Base-by-base conservation (phyloP, 2,329 filamentous ascomycete species). In the Clathrospora elynae region DNA sequence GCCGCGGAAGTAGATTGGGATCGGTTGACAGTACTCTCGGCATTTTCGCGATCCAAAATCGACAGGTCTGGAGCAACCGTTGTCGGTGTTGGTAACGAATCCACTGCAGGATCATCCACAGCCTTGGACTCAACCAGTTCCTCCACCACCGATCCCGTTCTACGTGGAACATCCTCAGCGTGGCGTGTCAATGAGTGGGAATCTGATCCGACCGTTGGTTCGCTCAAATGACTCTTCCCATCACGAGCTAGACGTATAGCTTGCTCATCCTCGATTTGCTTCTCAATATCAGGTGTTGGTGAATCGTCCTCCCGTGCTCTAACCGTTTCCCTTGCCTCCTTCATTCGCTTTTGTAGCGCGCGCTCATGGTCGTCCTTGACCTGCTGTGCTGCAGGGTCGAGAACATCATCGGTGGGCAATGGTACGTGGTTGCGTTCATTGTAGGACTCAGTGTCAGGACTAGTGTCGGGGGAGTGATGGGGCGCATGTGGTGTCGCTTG, bases 391-490 rank as follows among this genome's bases (percentile, higher is more conserved):
- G 71, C 66, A 5, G 67, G 60, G 16, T 67, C 60, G 12, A 65
- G 55, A 6, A 57, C 56, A 24, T 68, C 59, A n/a, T 67, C 67
- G 20, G 46, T 46, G 48, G 65, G 43, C 46, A 62, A 13, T 46
- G 58, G 42, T 22, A 53, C 32, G 51, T 61, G 51, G 49, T 61
- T 25, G 50, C 51, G 64, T 18, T 72, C 71, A 7, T 66, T 71
- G 44, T 75, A 73, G 32, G 72, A 67, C 18, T 73, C 86, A 40
- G 86, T 81, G 40, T 87, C 86, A 1, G 86, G 84, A 56, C 86
- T 90, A 2, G 87, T 90, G 54, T 86, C 84, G 1, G 86, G 82
- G 1, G 87, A 90, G 5, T 78, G 79, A 50, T 86, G 81, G 46
- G 84, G 80, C 25, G 84, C 78, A 23, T 79, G 80, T 2, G 88